These are phyloP conservation scores for Fusarium lateritium DNA, from an alignment of 2,329 filamentous ascomycete species.

Conservation along the genomic window DNA sequence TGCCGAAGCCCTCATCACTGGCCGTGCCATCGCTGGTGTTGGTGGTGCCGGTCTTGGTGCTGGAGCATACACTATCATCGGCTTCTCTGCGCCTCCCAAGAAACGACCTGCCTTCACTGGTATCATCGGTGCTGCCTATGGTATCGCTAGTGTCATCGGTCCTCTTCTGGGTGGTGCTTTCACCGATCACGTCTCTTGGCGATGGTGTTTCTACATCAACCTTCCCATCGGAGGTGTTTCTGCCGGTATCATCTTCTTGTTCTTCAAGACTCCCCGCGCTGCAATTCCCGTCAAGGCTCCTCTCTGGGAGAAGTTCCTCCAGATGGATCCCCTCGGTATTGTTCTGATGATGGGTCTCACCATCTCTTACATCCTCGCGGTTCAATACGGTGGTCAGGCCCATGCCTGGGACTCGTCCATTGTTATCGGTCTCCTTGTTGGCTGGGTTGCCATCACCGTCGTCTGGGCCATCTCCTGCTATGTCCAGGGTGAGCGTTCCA, in stretches of 20 bases:
- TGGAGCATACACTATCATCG: constrained; percentile 67
- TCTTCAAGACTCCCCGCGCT: constrained; percentile 60
- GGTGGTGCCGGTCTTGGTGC: constrained; percentile 65
- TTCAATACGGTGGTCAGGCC: constrained; percentile 64
- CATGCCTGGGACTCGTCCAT: constrained; percentile 59
- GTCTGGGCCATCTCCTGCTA: constrained; percentile 57
- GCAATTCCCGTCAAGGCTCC: constrained; percentile 56
- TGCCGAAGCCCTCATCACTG: constrained; percentile 65
- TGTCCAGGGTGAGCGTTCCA: constrained; percentile 62
- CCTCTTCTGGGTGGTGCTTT: constrained; percentile 57
- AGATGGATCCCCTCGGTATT: constrained; percentile 64
- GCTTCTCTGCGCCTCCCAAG: constrained; percentile 57
- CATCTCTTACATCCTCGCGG: constrained; percentile 61
- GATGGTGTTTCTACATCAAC: constrained; percentile 60
- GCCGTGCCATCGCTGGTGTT: constrained; percentile 65
- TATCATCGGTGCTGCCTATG: constrained; percentile 56
- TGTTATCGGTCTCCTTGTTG: constrained; percentile 62
- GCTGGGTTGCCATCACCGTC: constrained; percentile 53
- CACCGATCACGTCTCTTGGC: constrained; percentile 56
- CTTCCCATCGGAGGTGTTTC: constrained; percentile 56
- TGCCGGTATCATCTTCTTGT: constrained; percentile 55
- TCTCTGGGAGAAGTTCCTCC: constrained; percentile 61
- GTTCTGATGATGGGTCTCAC: constrained; percentile 61
- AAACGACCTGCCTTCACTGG: constrained; percentile 57
- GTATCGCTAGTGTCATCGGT: constrained; percentile 56